Evolutionary conservation across 192 early-diverging fungal genomes (phyloP), one percentile per base, ranked within the genome.

Genomic region (Anaeromyces robustus): DNA sequence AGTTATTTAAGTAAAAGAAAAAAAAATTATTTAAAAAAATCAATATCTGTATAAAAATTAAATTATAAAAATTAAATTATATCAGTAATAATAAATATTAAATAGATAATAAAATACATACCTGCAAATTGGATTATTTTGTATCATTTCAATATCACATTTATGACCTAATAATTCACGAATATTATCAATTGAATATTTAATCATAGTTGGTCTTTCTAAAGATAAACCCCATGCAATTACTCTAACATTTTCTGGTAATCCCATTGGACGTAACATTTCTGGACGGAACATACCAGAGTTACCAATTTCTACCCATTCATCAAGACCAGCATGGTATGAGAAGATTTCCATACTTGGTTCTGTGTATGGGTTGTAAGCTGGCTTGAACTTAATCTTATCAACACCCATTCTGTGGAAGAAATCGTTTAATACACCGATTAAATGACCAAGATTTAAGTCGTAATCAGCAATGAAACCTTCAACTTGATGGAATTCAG

Each of bases 301-400:
- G 92, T 99, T 99, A 78, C 98, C 97, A 77, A 98, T 93, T 87
- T 98, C 96, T 37, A 98, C 93, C 94, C 95, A 98, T 84, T 92
- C 91, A 78, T 91, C 88, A 81, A 97, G 87, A 79, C 89, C 92
- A 83, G 82, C 91, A 84, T 98, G 97, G 90, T 94, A 99, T 77
- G 96, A 93, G 87, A 99, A 99, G 83, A 99, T 98, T 85, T 99
- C 98, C 96, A 99, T 95, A 82, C 92, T 94, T 39, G 98, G 98
- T 86, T 99, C 98, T 68, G 98, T 99, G 91, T 99, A 99, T 78
- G 98, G 98, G 87, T 99, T 99, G 88, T 96, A 99, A 7, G 98
- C 95, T 78, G 98, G 98, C 92, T 99, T 99, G 93, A 98, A 99
- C 80, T 96, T 93, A 79, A 99, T 92, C 83, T 94, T 94, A 31